Base-by-base conservation (phyloP, 805 yeast species). In the Saturnispora sanitii region DNA sequence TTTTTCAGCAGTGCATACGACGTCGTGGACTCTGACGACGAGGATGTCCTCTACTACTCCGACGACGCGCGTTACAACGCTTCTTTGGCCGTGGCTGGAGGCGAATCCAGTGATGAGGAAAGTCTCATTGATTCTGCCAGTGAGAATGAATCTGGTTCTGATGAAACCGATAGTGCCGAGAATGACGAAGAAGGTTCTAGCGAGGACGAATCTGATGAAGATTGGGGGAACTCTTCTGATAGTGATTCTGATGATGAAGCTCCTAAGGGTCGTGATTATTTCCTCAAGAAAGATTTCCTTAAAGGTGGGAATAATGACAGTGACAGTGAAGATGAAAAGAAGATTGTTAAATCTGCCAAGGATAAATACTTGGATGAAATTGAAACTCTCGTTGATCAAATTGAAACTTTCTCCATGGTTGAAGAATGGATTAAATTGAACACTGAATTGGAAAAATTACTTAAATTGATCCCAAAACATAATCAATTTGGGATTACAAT, bases 311-410 rank as follows among this genome's bases (percentile, higher is more conserved):
- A 45, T 22, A 55, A 55, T 28, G 67, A 61, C 38, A 56, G 57
- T 9, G 65, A 59, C 25, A 49, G 65, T 40, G 84, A 76, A 43
- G 82, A 74, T 45, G 83, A 79, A 55, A 81, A 77, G 59, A 82
- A 80, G 51, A 86, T 87, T 32, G 95, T 90, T 51, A 88, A 85
- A 66, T 79, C 92, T 44, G 95, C 96, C 40, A 85, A 82, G 65
- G 97, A 88, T 49, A 92, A 90, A 68, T 71, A 87, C 45, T 61
- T 87, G 52, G 96, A 87, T 57, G 98, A 92, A 61, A 73, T 92
- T 66, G 79, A 75, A 52, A 68, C 69, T 20, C 62, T 74, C 26
- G 73, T 80, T 51, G 79, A 76, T 54, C 70, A 75, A 39, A 75
- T 87, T 53, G 87, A 80, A 55, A 71, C 72, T 44, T 77, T 79